phyloP scores from a whole-genome alignment of 2,329 filamentous ascomycete species.

The Hansfordia pulvinata region DNA sequence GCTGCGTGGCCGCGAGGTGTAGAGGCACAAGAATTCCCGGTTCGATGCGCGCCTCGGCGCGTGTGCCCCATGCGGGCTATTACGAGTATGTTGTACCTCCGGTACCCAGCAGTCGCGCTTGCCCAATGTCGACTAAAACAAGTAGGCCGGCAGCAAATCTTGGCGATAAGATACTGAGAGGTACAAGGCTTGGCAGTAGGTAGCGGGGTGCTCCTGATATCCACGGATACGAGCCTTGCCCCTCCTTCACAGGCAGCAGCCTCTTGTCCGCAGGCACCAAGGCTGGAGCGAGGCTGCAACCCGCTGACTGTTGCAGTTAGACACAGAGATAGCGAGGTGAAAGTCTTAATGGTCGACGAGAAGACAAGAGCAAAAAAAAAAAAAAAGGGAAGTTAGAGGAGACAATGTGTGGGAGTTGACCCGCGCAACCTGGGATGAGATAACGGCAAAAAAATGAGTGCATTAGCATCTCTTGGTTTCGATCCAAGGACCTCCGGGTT shows the following conservation, averaged over 20 bases:
- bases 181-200: too few relatives aligned
- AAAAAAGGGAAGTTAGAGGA: constrained; percentile 4
- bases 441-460: not conserved
- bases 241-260: too few relatives aligned
- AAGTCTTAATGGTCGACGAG: not conserved
- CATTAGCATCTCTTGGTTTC: constrained; percentile 18
- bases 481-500: constrained; percentile 20
- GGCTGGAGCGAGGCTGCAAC: not conserved
- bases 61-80: too few relatives aligned
- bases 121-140: too few relatives aligned
- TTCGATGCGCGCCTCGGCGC: too few relatives aligned
- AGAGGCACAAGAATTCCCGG: not conserved
- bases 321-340: not conserved
- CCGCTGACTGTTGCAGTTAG: constrained; percentile 1
- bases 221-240: too few relatives aligned
- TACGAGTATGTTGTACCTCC: too few relatives aligned
- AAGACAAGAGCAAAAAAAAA: constrained; percentile 1
- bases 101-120: too few relatives aligned
- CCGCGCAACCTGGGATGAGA: not conserved
- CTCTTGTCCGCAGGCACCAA: too few relatives aligned
- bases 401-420: constrained; percentile 2
- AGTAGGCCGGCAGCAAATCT: too few relatives aligned
- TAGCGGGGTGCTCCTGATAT: too few relatives aligned
- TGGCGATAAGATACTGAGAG: too few relatives aligned
- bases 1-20: not conserved